Evolutionary conservation across 495 filamentous ascomycete genomes (phyloP).

Genomic region (Hyaloscypha bicolor): DNA sequence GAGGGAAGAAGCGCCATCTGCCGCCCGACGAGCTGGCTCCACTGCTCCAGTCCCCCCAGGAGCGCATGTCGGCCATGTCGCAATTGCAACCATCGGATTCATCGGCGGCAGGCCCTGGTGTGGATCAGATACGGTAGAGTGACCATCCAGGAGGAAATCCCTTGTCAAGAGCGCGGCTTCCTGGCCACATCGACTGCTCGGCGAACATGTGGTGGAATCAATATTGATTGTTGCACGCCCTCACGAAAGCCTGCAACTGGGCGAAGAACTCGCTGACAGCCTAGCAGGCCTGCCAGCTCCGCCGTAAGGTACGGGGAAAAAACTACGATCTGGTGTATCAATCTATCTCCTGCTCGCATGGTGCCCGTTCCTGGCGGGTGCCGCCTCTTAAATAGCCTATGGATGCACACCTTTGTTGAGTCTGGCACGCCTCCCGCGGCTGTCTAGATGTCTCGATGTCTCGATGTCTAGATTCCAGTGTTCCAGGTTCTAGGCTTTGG

Average conservation of each 20-base stretch:
- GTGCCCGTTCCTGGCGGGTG: slow-evolving; percentile 20
- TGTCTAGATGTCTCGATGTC: neutral
- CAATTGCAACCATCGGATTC: slow-evolving; percentile 7
- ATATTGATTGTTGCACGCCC: slow-evolving; percentile 3
- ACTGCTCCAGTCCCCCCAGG: neutral
- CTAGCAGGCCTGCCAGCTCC: neutral
- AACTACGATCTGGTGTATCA: slow-evolving; percentile 18
- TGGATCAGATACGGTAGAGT: slow-evolving; percentile 1
- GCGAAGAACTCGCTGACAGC: neutral
- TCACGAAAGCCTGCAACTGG: slow-evolving; percentile 5
- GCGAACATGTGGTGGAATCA: slow-evolving; percentile 5
- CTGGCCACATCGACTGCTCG: neutral
- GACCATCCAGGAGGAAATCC: neutral
- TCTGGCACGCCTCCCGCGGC: neutral
- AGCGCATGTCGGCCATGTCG: neutral
- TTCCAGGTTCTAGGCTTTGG: slow-evolving; percentile 15
- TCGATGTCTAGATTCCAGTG: neutral
- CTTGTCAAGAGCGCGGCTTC: neutral
- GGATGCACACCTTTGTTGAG: neutral
- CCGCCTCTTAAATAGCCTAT: neutral
- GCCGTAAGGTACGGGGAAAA: slow-evolving; percentile 21
- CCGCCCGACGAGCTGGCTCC: neutral
- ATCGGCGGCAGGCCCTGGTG: slow-evolving; percentile 1
- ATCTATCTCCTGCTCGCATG: neutral
- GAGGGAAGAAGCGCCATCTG: slow-evolving; percentile 20